These are phyloP conservation scores for Paratrimastix pyriformis DNA, from an alignment of 78 protist species.

Conservation along the genomic window DNA sequence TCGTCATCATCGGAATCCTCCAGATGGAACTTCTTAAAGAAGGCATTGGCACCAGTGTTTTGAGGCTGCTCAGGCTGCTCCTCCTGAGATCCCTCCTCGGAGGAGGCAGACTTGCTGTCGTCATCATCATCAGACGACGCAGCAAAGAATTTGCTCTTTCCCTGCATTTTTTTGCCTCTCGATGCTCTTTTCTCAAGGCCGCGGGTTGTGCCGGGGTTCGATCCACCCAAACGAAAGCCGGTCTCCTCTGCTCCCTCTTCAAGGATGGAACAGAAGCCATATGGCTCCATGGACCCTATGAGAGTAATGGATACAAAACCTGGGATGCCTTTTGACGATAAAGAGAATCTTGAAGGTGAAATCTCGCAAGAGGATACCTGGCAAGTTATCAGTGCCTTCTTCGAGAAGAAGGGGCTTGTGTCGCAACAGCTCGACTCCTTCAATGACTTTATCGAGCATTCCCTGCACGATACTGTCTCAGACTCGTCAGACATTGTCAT, in stretches of 20 bases:
- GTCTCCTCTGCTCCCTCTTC: too few relatives aligned
- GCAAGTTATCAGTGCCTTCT: constrained; percentile 78
- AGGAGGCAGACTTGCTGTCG: not conserved
- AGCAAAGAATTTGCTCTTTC: too few relatives aligned
- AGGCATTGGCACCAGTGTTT: not conserved
- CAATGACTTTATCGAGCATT: constrained; percentile 71
- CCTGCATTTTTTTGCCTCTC: too few relatives aligned
- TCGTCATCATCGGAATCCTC: not conserved
- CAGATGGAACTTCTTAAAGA: not conserved
- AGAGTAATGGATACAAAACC: too few relatives aligned
- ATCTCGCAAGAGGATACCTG: constrained; percentile 78
- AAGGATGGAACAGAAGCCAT: too few relatives aligned
- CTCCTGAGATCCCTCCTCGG: not conserved
- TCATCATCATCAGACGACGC: too few relatives aligned
- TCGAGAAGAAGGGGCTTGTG: constrained; percentile 89
- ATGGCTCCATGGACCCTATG: too few relatives aligned
- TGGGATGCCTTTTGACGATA: too few relatives aligned
- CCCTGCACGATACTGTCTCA: constrained; percentile 80
- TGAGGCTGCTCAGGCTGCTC: not conserved
- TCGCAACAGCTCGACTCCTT: constrained; percentile 96
- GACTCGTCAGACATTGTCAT: constrained; percentile 37
- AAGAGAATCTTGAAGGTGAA: too few relatives aligned
- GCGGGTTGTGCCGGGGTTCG: too few relatives aligned
- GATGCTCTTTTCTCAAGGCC: too few relatives aligned
- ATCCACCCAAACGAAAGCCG: too few relatives aligned